These are phyloP conservation scores for Haberlea rhodopensis DNA, from an alignment of 257 asterid species.

Conservation along the genomic window DNA sequence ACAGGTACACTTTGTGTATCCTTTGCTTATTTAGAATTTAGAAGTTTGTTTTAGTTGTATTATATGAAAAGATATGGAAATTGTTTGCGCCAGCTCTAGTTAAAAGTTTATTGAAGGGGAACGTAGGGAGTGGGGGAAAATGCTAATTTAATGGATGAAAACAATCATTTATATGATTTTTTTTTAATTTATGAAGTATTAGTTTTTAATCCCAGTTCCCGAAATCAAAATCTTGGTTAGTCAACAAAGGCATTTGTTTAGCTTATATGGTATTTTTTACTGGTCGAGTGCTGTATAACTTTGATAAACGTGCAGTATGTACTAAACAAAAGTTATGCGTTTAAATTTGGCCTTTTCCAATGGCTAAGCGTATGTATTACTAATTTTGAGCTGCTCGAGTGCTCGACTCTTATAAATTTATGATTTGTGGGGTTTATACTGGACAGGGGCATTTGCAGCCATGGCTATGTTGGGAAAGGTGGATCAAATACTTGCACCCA, in stretches of 20 bases:
- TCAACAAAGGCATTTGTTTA: neutral
- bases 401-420: neutral
- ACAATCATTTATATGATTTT: too few species aligned
- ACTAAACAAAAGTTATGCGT: neutral
- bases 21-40: neutral
- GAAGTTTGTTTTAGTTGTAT: neutral
- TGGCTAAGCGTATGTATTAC: neutral
- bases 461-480: conserved; percentile 84
- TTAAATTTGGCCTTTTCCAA: neutral
- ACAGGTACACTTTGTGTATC: conserved; percentile 43
- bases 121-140: neutral
- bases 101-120: neutral
- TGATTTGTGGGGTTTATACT: neutral
- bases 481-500: conserved; percentile 75
- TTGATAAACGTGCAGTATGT: neutral
- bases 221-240: neutral
- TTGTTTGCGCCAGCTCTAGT: too few species aligned
- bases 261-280: neutral
- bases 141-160: neutral
- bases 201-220: neutral
- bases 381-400: neutral
- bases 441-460: conserved; percentile 87
- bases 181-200: too few species aligned
- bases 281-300: neutral
- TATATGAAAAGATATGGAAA: neutral